These are phyloP conservation scores for Huntiella abstrusa DNA, from an alignment of 2,329 filamentous ascomycete genomes.

Conservation along the genomic window DNA sequence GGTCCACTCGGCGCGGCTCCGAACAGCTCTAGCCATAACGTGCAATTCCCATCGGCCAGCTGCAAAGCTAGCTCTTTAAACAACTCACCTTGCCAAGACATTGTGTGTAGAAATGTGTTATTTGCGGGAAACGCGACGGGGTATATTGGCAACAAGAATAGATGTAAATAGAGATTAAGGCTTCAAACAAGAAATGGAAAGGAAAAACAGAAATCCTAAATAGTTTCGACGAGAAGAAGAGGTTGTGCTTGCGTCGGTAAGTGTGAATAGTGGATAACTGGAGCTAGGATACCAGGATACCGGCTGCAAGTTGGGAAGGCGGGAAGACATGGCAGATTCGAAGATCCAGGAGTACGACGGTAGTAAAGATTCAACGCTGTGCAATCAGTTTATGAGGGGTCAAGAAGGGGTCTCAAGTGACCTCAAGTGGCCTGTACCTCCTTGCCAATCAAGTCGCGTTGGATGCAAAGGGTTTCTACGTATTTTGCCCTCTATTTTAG, in stretches of 20 bases:
- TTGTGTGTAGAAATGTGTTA: constrained; percentile 16
- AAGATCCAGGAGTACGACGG: not conserved
- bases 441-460: no score
- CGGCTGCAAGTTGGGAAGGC: constrained; percentile 4
- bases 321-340: constrained; percentile 1
- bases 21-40: not conserved
- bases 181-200: constrained; percentile 3
- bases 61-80: not conserved
- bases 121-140: constrained; percentile 9
- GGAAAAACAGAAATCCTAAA: not conserved
- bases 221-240: constrained; percentile 4
- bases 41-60: not conserved
- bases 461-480: no score
- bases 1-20: not conserved
- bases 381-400: no score
- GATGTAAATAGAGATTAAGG: not conserved
- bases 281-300: constrained; percentile 2
- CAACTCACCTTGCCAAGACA: constrained; percentile 56
- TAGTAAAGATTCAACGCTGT: not conserved
- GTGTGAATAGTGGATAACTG: not conserved
- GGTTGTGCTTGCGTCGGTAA: constrained; percentile 1
- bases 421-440: no score
- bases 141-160: not conserved
- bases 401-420: no score
- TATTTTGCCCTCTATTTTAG: no score